These are phyloP conservation scores for Zygosaccharomyces sapae DNA, from an alignment of 1,139 yeast genomes.

Conservation along the genomic window DNA sequence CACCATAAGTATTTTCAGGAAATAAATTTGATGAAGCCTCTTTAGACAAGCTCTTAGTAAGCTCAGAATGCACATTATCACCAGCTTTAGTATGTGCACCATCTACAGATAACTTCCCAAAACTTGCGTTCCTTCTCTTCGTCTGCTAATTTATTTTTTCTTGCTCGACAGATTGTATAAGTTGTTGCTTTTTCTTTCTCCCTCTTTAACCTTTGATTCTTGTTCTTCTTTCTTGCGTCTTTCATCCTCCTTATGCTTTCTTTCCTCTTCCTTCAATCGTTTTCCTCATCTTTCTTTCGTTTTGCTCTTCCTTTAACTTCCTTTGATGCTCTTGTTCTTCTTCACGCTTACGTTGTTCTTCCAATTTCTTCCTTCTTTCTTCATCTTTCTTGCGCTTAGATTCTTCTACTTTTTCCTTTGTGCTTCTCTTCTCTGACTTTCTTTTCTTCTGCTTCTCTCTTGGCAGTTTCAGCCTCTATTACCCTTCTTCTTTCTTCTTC, in stretches of 20 bases:
- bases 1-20: constrained; percentile 7
- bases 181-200: constrained; percentile 33
- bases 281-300: constrained; percentile 42
- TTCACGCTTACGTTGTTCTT: constrained; percentile 41
- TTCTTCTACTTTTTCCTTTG: constrained; percentile 37
- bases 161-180: constrained; percentile 27
- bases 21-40: constrained; percentile 2
- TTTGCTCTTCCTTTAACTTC: constrained; percentile 38
- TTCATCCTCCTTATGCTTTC: constrained; percentile 42
- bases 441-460: constrained; percentile 43
- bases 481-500: constrained; percentile 38
- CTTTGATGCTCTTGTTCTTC: constrained; percentile 41
- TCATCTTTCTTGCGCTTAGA: constrained; percentile 40
- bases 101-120: neutral
- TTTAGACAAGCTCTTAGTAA: constrained; percentile 13
- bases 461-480: constrained; percentile 42
- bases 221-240: constrained; percentile 36
- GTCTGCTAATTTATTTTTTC: constrained; percentile 17
- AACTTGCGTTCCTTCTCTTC: neutral
- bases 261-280: constrained; percentile 43
- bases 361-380: constrained; percentile 42
- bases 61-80: constrained; percentile 1
- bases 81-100: neutral
- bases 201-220: constrained; percentile 37
- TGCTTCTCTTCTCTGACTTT: constrained; percentile 45